These are phyloP conservation scores for Allodekkera sacchari DNA, from an alignment of 805 yeast genomes.

Conservation along the genomic window DNA sequence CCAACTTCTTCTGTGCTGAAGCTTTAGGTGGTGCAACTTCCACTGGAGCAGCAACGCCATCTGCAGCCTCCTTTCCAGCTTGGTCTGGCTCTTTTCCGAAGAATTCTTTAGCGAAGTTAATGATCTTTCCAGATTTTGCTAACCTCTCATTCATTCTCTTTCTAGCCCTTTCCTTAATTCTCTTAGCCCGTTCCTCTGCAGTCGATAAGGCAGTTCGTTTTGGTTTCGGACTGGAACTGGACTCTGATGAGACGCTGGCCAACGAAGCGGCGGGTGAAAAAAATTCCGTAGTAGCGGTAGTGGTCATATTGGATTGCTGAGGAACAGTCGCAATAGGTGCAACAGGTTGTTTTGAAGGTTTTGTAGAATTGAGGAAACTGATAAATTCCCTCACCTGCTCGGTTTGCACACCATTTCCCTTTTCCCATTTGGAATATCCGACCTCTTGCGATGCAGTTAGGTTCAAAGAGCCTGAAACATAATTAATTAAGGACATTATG, in stretches of 20 bases:
- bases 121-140: conserved; percentile 65
- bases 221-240: conserved; percentile 1
- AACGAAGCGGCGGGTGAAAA: conserved; percentile 1
- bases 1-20: conserved; percentile 1
- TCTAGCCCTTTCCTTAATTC: conserved; percentile 73
- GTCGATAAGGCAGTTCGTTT: conserved; percentile 13
- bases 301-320: conserved; percentile 3
- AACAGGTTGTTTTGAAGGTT: conserved; percentile 12
- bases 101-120: conserved; percentile 4
- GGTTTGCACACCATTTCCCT: conserved; percentile 70
- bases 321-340: conserved; percentile 4
- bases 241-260: not conserved
- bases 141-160: conserved; percentile 79
- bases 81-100: conserved; percentile 1
- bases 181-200: conserved; percentile 67
- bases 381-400: conserved; percentile 55
- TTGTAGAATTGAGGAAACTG: conserved; percentile 36
- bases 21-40: conserved; percentile 3
- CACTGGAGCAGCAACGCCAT: conserved; percentile 10
- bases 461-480: conserved; percentile 27
- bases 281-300: conserved; percentile 2
- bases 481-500: conserved; percentile 48
- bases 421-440: conserved; percentile 69
- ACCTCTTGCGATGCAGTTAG: conserved; percentile 27
- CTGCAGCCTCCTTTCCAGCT: conserved; percentile 3